Evolutionary conservation across 2,329 filamentous ascomycete genomes (phyloP).

Genomic region (Chalaropsis ovoidea): DNA sequence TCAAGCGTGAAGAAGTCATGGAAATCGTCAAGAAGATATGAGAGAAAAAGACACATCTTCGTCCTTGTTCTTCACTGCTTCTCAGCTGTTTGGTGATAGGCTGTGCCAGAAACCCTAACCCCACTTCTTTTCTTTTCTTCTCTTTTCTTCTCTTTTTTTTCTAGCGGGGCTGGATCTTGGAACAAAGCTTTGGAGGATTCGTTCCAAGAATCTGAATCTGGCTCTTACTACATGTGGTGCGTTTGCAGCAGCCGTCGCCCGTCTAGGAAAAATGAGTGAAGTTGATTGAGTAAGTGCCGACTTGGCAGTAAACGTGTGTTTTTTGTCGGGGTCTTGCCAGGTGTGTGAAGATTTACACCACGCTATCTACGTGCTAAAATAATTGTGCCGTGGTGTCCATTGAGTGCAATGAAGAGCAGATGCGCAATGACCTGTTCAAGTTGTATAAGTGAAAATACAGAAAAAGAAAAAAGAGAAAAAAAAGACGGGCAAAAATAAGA

Average conservation of each 20-base stretch:
- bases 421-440: background rate
- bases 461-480: background rate
- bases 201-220: background rate
- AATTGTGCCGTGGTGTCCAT: too few species aligned
- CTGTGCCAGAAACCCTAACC: too few species aligned
- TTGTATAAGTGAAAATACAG: background rate
- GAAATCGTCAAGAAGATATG: too few species aligned
- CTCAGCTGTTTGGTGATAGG: too few species aligned
- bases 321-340: too few species aligned
- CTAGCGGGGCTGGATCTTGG: background rate
- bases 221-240: background rate
- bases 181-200: conserved; percentile 6
- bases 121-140: background rate
- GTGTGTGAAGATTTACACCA: too few species aligned
- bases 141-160: background rate
- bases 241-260: background rate
- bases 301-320: too few species aligned
- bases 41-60: too few species aligned
- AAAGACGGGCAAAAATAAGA: conserved; percentile 5
- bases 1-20: too few species aligned
- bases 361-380: too few species aligned
- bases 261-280: background rate
- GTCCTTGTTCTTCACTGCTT: too few species aligned
- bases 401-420: too few species aligned
- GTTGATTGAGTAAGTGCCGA: background rate